These are phyloP conservation scores for Diaporthe humulicola DNA, from an alignment of 2,329 filamentous ascomycete species.

Conservation along the genomic window DNA sequence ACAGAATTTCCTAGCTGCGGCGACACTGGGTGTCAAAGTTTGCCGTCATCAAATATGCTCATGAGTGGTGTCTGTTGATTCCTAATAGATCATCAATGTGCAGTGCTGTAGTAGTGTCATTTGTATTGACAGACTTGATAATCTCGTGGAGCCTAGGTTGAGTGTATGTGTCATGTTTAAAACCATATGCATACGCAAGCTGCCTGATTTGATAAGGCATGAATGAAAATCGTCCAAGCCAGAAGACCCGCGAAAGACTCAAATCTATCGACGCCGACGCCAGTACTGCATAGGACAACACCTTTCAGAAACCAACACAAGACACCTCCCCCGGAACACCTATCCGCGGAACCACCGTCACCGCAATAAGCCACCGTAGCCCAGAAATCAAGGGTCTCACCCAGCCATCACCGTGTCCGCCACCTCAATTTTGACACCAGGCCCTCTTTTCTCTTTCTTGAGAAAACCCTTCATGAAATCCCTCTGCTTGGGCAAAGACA, in stretches of 20 bases:
- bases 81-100: not conserved
- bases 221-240: too few relatives aligned
- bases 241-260: not conserved
- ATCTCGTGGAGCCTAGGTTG: not conserved
- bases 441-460: constrained; percentile 43
- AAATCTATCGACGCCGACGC: not conserved
- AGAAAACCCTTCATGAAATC: constrained; percentile 65
- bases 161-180: not conserved
- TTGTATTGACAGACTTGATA: not conserved
- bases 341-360: not conserved
- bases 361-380: not conserved
- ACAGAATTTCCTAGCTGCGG: not conserved
- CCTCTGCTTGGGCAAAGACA: constrained; percentile 58
- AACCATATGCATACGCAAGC: not conserved
- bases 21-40: not conserved
- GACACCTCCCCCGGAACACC: not conserved
- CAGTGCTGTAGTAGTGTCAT: not conserved
- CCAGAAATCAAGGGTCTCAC: not conserved
- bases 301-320: not conserved
- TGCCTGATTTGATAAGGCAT: not conserved
- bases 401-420: constrained; percentile 28
- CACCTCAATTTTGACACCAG: not conserved
- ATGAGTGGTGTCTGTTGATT: not conserved
- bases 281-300: not conserved
- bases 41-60: not conserved